These are phyloP conservation scores for Apiotrichum sp. DNA, from an alignment of 1,284 basidiomycete genomes.

Conservation along the genomic window DNA sequence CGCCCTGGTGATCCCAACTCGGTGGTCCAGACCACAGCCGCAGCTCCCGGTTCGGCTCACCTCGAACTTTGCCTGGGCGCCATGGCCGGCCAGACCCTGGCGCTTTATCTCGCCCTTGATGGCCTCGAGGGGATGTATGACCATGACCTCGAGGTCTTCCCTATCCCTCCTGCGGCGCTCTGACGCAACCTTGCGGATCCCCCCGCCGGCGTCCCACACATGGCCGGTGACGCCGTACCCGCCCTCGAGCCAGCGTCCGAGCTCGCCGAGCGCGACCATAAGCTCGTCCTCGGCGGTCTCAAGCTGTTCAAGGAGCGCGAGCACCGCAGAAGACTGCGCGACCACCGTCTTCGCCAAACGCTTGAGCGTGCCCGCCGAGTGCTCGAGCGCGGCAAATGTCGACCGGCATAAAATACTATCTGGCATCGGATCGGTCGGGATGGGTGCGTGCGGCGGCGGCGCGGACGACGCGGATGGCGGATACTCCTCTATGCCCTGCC, in stretches of 20 bases:
- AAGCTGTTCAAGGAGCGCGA: conserved; percentile 36
- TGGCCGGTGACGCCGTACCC: conserved; percentile 30
- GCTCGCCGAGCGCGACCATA: conserved; percentile 31
- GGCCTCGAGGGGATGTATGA: conserved; percentile 29
- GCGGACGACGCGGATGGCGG: background rate
- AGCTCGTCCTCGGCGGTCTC: conserved; percentile 43
- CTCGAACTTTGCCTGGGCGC: conserved; percentile 40
- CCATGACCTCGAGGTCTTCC: conserved; percentile 36
- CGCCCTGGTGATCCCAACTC: background rate
- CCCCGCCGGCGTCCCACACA: conserved; percentile 25
- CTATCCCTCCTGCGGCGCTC: conserved; percentile 31
- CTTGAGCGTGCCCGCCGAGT: conserved; percentile 37
- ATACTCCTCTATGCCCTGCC: too few relatives aligned
- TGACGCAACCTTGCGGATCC: conserved; percentile 29
- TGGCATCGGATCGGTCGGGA: conserved; percentile 33
- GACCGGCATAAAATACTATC: conserved; percentile 44
- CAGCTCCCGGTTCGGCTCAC: conserved; percentile 18
- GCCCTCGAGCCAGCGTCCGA: conserved; percentile 37
- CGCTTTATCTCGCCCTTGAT: conserved; percentile 41
- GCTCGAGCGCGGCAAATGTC: conserved; percentile 39
- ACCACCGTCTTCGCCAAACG: conserved; percentile 37
- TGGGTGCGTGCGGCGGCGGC: conserved; percentile 3
- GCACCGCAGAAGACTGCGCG: conserved; percentile 23
- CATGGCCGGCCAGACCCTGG: conserved; percentile 36
- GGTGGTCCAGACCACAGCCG: too few relatives aligned